Percentiles rank a stretch among this genome's conserved stretches.
phyloP scores from a whole-genome alignment of 106 monocot genomes.

The Apostasia shenzhenica region DNA sequence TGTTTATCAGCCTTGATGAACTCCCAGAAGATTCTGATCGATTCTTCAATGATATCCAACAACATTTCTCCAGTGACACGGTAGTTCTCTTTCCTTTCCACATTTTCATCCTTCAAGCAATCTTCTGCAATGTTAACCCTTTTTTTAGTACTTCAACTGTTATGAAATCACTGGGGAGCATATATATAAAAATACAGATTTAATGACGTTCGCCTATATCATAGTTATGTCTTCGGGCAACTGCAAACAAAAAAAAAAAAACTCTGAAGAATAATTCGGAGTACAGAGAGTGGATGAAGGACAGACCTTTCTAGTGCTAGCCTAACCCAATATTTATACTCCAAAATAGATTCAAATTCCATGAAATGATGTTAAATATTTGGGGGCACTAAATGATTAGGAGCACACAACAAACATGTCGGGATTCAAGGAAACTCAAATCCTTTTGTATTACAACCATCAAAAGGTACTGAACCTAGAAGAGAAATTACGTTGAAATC shows the following conservation, averaged over 20 bases:
- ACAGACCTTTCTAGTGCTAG: neutral
- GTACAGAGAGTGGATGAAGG: too few species aligned
- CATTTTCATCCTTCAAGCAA: conserved; percentile 50
- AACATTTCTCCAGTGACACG: conserved; percentile 40
- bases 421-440: too few species aligned
- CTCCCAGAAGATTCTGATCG: conserved; percentile 63
- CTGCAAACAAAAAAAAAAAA: too few species aligned
- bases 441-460: too few species aligned
- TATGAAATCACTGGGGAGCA: too few species aligned
- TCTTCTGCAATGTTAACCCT: conserved; percentile 44
- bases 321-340: neutral
- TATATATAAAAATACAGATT: too few species aligned
- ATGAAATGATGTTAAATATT: too few species aligned
- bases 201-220: too few species aligned
- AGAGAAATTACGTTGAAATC: conserved; percentile 3
- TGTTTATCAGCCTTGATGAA: conserved; percentile 79
- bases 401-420: too few species aligned
- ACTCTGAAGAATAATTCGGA: too few species aligned
- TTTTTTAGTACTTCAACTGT: neutral
- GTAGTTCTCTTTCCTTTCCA: conserved; percentile 23
- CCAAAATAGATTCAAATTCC: neutral
- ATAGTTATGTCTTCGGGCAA: too few species aligned
- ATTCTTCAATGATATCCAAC: conserved; percentile 63
- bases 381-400: too few species aligned
- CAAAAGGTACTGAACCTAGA: neutral